Base-by-base conservation (phyloP, 1,284 basidiomycete genomes). In the Rhodotorula sp. region DNA sequence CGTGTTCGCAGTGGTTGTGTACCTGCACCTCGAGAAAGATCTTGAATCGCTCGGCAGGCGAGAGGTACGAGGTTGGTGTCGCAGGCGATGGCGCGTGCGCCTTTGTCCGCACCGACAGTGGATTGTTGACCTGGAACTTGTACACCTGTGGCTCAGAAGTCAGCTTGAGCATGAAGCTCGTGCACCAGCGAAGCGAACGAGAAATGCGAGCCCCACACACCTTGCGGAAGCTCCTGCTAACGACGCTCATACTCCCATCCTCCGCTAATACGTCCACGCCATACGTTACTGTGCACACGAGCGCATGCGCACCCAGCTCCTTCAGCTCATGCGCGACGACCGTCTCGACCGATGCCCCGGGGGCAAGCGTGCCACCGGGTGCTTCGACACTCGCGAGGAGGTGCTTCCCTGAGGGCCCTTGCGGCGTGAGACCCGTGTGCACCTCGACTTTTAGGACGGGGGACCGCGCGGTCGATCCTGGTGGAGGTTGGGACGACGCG, bases 21-120 rank as follows among this genome's bases (percentile, higher is more conserved):
- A 81, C 75, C 56, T 81, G 80, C 6, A 81, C 80, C 56, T 81
- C 80, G 57, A 81, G 71, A 41, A 78, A 76, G n/a, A 80, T 69
- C 29, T 67, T 73, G 36, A 71, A 41, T 17, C 78, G 66, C 22
- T 77, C 69, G 7, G 27, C 17, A 0, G 50, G n/a, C 2, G 77
- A 74, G n/a, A 77, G 66, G 44, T 72, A 75, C 29, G 72, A 58
- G 15, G 72, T 46, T 8, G 77, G 69, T 10, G 63, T 55, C 8
- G 71, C 62, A n/a, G 72, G 48, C 25, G 73, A 55, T 1, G 78
- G 75, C 8, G 76, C 71, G 51, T 80, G 79, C 8, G 78, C 77
- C 60, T 81, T 81, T n/a, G 80, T 80, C 10, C 79, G 71, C 2
- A 81, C 79, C 0, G 74, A 73, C n/a, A 81, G 71, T 8, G 77